These are phyloP conservation scores for Trichoderma sp. DNA, from an alignment of 2,329 filamentous ascomycete genomes.

Conservation along the genomic window DNA sequence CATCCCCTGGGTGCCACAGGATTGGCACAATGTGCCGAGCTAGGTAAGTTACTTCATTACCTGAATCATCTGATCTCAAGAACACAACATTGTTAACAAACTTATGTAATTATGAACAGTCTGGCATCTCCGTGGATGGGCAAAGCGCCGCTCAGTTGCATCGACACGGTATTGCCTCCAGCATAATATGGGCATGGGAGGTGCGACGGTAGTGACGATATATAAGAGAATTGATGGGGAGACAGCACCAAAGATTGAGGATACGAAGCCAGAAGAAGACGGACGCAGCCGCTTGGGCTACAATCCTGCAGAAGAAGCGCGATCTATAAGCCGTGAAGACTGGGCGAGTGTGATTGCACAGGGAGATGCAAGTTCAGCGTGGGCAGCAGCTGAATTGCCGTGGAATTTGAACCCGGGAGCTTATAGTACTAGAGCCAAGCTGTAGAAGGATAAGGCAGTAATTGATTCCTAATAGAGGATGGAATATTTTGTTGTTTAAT, in stretches of 20 bases:
- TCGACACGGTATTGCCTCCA: not conserved
- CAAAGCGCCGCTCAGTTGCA: not conserved
- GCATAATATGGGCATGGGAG: conserved; percentile 9
- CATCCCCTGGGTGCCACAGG: not conserved
- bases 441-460: not conserved
- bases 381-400: not conserved
- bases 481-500: too few species aligned
- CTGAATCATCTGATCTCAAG: not conserved
- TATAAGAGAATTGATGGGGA: not conserved
- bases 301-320: not conserved
- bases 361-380: not conserved
- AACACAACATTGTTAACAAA: not conserved
- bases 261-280: not conserved
- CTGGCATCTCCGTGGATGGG: conserved; percentile 8
- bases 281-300: not conserved
- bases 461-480: too few species aligned
- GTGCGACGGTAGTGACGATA: not conserved
- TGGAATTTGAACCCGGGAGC: not conserved
- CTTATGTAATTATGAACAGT: not conserved
- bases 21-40: not conserved
- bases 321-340: not conserved
- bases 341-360: not conserved
- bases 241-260: not conserved
- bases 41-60: not conserved
- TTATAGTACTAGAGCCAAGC: not conserved